Conservation (phyloP, 2,329 filamentous ascomycete species). For the Arthroderma sp. region DNA sequence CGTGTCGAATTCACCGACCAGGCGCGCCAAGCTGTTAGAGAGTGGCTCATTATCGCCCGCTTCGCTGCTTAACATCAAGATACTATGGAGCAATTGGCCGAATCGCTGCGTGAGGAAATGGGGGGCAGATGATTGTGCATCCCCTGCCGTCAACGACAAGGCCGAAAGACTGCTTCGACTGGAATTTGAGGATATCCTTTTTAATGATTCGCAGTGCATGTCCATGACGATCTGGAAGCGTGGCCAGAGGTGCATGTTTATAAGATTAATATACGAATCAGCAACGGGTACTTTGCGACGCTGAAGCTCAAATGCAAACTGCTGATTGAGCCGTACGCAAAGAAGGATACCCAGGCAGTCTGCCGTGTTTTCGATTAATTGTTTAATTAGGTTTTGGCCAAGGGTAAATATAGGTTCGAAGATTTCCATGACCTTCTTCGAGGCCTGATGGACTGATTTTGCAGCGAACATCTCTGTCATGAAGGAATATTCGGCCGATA, state of each 20-base stretch:
- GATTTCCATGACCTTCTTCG: conserved; percentile 71
- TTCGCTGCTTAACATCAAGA: conserved; percentile 71
- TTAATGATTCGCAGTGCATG: conserved; percentile 76
- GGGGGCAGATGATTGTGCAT: conserved; percentile 48
- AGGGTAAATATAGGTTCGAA: conserved; percentile 84
- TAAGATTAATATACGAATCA: conserved; percentile 86
- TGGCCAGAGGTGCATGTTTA: conserved; percentile 93
- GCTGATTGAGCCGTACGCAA: conserved; percentile 87
- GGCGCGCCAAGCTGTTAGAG: conserved; percentile 59
- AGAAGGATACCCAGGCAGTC: conserved; percentile 79
- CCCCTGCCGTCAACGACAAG: conserved; percentile 38
- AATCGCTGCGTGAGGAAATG: conserved; percentile 92
- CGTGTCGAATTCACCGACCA: conserved; percentile 69
- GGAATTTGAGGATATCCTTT: conserved; percentile 39
- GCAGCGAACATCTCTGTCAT: conserved; percentile 80
- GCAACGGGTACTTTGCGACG: conserved; percentile 77
- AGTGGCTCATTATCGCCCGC: conserved; percentile 92
- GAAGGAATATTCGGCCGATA: conserved; percentile 89
- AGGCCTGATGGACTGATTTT: conserved; percentile 61
- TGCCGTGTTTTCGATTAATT: conserved; percentile 60
- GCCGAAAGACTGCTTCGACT: conserved; percentile 39
- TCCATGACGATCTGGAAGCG: conserved; percentile 91
- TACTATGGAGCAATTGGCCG: conserved; percentile 76
- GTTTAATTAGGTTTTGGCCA: conserved; percentile 62
- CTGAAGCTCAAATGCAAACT: conserved; percentile 87